Evolutionary conservation across 1,139 yeast genomes (phyloP), one percentile per base, ranked within the genome.

Genomic region (Kodamaea ohmeri): DNA sequence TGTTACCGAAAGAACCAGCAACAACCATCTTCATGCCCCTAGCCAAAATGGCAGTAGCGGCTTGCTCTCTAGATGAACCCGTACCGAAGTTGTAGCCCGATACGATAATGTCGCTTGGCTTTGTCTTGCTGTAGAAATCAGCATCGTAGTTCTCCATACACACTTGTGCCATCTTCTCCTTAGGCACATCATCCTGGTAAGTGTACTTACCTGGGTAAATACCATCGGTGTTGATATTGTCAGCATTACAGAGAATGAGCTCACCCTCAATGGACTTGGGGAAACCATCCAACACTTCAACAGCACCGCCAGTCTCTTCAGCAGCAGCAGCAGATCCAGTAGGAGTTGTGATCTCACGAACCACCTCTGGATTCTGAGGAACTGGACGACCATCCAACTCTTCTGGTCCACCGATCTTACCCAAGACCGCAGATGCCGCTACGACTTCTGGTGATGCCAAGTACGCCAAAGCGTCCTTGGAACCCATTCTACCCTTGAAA

Each of bases 401-500:
- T 48, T 81, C 94, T 1, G 97, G 97, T 37, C 90, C 84, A 24
- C 92, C 97, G 56, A 92, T 92, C 56, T 81, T 82, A 46, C 99
- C 99, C 47, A 87, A 68, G 7, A 90, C 80, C 2, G 99, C 98
- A 42, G 96, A 85, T 0, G 99, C 97, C 38, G 99, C 97, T 39
- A 92, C 98, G 30, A 92, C 96, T 50, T 90, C 97, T 7, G 99
- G 99, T 2, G 97, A 88, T 1, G 97, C 97, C 49, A 92, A 76
- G 62, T 86, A 92, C 0, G 98, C 98, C 47, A 89, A 70, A 1
- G 98, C 98, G 53, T 92, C 96, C 54, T 85, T 84, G 9, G 96
- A 85, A 4, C 99, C 99, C 99, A 92, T 92, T 69, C 99, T 81
- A 42, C 99, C 99, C 68, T 94, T 94, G 74, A 92, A 92, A 64